phyloP scores from a whole-genome alignment of 2,329 filamentous ascomycete species.

The Spiromastix sp. region DNA sequence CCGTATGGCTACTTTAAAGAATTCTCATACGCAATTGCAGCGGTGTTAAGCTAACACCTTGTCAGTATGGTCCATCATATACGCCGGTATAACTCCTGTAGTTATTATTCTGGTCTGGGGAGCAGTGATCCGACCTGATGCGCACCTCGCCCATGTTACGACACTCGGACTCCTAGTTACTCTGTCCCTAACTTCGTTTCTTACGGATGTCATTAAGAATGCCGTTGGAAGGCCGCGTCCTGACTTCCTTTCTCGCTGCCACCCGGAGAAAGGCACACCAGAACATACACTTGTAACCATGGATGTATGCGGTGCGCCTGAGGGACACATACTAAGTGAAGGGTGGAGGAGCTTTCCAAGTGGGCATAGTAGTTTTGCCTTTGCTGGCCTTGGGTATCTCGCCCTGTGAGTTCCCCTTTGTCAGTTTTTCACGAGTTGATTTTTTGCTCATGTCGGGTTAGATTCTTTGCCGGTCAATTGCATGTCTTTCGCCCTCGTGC shows the following conservation, averaged over 20 bases:
- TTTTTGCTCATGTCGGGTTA: conserved; percentile 11
- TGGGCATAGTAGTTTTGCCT: conserved; percentile 53
- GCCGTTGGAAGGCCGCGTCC: conserved; percentile 73
- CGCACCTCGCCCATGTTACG: conserved; percentile 77
- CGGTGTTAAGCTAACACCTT: neutral
- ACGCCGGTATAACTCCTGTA: conserved; percentile 64
- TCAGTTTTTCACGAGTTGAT: neutral
- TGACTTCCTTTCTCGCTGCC: conserved; percentile 80
- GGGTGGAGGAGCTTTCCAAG: conserved; percentile 57
- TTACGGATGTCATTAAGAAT: conserved; percentile 90
- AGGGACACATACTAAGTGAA: conserved; percentile 49
- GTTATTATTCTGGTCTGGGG: conserved; percentile 57
- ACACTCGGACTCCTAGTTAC: conserved; percentile 70
- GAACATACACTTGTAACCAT: conserved; percentile 42
- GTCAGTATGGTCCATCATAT: conserved; percentile 55
- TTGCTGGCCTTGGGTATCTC: conserved; percentile 51
- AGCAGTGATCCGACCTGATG: conserved; percentile 47
- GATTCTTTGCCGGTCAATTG: conserved; percentile 44
- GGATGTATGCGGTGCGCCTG: conserved; percentile 38
- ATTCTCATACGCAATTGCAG: neutral
- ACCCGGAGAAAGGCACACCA: conserved; percentile 52
- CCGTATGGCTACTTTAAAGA: conserved; percentile 37
- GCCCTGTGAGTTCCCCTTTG: conserved; percentile 29
- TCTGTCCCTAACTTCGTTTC: conserved; percentile 64
- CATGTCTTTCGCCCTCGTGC: conserved; percentile 49